Evolutionary conservation across 1,284 basidiomycete species (phyloP), one percentile per base, ranked within the genome.

Genomic region (Boletus subluridellus): DNA sequence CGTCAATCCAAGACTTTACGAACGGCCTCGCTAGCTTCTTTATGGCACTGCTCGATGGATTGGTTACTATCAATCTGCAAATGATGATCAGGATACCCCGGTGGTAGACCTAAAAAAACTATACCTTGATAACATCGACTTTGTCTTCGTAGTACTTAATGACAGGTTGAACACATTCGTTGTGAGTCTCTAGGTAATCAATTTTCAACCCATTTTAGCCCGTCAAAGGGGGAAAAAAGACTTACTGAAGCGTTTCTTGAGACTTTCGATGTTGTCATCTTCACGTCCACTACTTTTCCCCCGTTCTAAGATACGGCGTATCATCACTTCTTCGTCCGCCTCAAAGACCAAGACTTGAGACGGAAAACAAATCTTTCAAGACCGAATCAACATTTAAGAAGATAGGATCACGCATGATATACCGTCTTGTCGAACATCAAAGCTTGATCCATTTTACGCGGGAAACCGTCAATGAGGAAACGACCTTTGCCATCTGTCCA

Each of bases 401-500:
- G 21, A 35, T 4, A 45, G 11, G n/a, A 11, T 32, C 34, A 41
- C 17, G n/a, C 37, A 15, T 4, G 21, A 77, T 84, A 66, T 67
- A 95, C 95, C 51, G 86, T 82, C 69, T 92, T 80, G 71, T 99
- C 97, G 70, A 99, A 99, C 75, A 89, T 89, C 70, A 89, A 30
- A 1, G 96, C 96, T 77, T 99, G 97, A 74, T 99, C 97, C 94
- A 99, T 95, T 44, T 70, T 73, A 61, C 97, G 84, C 48, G 97
- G 97, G 79, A 99, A 99, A 4, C 97, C 97, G 66, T 99, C 97
- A 65, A 99, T 89, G 63, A 99, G 82, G 81, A 99, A 99, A 50
- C 94, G 85, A 42, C 92, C 92, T 59, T 80, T 80, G 44, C 89
- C 92, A 52, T 84, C 78, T 30, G 74, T 72, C 94, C 94, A 96